Evolutionary conservation across 306 rosid species (phyloP).

Genomic region (Acmispon strigosus): DNA sequence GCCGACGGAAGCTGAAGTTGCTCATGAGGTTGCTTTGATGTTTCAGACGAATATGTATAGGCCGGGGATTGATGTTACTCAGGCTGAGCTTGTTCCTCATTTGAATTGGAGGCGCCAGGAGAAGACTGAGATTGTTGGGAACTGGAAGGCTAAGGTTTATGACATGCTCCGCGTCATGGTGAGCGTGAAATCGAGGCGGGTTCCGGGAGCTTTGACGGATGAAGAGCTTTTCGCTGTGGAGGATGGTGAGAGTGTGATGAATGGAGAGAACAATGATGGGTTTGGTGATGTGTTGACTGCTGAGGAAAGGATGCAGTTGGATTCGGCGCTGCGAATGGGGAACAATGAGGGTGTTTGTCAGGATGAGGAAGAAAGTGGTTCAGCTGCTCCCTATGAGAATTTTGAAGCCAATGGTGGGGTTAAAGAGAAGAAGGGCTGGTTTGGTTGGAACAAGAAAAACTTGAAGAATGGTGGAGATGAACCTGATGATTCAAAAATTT

Average conservation of each 20-base stretch:
- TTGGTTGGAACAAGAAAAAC: constrained; percentile 89
- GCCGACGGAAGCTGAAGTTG: constrained; percentile 86
- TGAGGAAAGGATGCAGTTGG: constrained; percentile 82
- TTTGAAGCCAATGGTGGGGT: constrained; percentile 52
- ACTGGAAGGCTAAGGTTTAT: constrained; percentile 94
- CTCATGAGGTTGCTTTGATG: constrained; percentile 88
- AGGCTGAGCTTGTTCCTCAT: constrained; percentile 96
- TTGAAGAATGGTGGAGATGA: constrained; percentile 53
- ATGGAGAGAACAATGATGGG: constrained; percentile 74
- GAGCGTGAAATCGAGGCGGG: constrained; percentile 91
- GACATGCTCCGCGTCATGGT: constrained; percentile 99
- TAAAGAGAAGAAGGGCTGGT: constrained; percentile 93
- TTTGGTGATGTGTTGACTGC: constrained; percentile 88
- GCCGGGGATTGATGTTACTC: constrained; percentile 96
- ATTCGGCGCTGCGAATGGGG: constrained; percentile 86
- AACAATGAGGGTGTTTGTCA: constrained; percentile 60
- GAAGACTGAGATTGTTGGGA: constrained; percentile 87
- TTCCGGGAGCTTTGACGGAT: constrained; percentile 97
- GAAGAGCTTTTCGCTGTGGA: constrained; percentile 89
- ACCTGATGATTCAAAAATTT: constrained; percentile 61
- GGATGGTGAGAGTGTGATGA: constrained; percentile 60
- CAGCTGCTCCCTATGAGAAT: constrained; percentile 43
- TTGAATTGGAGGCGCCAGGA: constrained; percentile 98
- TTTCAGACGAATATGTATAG: constrained; percentile 95
- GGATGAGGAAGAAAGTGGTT: constrained; percentile 79